Evolutionary conservation across 495 filamentous ascomycete species (phyloP).

Genomic region (Schizothecium vesticola): DNA sequence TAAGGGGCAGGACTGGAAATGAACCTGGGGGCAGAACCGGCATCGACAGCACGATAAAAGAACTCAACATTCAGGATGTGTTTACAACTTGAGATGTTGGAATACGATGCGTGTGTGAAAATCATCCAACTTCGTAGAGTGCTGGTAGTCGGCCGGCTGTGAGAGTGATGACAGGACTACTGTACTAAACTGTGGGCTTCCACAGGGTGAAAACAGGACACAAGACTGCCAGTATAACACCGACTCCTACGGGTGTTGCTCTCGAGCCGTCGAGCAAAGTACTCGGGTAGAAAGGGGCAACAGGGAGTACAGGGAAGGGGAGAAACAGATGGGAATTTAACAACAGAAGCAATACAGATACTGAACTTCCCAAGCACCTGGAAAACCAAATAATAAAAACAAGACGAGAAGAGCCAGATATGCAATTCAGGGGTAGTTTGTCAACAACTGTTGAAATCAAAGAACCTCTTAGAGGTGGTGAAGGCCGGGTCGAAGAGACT

Average conservation of each 20-base stretch:
- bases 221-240: neutral
- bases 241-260: neutral
- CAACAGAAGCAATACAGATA: neutral
- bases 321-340: neutral
- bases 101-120: no score
- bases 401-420: neutral
- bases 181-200: neutral
- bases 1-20: no score
- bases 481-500: neutral
- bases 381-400: neutral
- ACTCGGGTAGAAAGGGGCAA: neutral
- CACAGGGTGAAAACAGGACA: neutral
- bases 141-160: neutral
- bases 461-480: neutral
- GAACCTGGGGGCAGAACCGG: neutral
- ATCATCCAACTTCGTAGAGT: neutral
- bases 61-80: neutral
- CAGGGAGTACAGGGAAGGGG: neutral
- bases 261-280: neutral
- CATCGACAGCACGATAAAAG: neutral
- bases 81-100: neutral
- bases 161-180: neutral
- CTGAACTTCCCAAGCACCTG: neutral
- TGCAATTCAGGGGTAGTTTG: neutral
- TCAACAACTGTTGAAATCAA: neutral